A percentile compares a stretch with the other conserved stretches of the same genome.
These are phyloP conservation scores for Lachnellula subtilissima DNA, from an alignment of 2,329 filamentous ascomycete genomes.

Conservation along the genomic window DNA sequence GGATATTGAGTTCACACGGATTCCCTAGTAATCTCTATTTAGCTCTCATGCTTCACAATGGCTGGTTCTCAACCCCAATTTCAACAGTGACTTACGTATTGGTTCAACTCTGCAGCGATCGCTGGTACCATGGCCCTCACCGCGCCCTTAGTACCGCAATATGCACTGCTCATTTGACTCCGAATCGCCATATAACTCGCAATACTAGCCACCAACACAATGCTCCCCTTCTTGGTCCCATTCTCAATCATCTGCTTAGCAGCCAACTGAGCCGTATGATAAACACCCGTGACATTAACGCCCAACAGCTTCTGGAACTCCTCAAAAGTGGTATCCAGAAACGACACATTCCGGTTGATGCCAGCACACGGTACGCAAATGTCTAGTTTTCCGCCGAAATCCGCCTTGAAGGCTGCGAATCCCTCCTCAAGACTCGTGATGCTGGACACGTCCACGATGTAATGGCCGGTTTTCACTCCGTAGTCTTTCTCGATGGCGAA, in stretches of 20 bases:
- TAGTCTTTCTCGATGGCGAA: conserved; percentile 37
- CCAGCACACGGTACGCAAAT: conserved; percentile 43
- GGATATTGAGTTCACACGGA: conserved; percentile 35
- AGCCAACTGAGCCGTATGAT: conserved; percentile 34
- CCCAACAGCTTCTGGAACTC: conserved; percentile 38
- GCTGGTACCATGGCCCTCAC: conserved; percentile 43
- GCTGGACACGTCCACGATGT: conserved; percentile 38
- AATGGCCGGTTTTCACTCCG: conserved; percentile 38
- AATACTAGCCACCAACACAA: conserved; percentile 50
- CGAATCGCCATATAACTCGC: conserved; percentile 47
- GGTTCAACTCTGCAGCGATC: conserved; percentile 41
- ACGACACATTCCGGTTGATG: conserved; percentile 40
- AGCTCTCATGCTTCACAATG: background rate
- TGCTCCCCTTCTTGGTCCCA: conserved; percentile 46
- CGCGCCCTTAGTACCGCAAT: conserved; percentile 44
- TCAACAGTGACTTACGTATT: conserved; percentile 24
- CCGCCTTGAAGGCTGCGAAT: conserved; percentile 30
- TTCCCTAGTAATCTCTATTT: conserved; percentile 33
- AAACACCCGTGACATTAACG: conserved; percentile 46
- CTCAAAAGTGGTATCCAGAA: conserved; percentile 40
- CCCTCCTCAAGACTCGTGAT: conserved; percentile 27
- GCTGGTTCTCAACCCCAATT: background rate
- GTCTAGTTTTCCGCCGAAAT: conserved; percentile 35
- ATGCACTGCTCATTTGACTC: conserved; percentile 43
- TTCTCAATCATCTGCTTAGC: conserved; percentile 37